phyloP scores from a whole-genome alignment of 768 basidiomycete genomes.

The Dendrothele bispora region DNA sequence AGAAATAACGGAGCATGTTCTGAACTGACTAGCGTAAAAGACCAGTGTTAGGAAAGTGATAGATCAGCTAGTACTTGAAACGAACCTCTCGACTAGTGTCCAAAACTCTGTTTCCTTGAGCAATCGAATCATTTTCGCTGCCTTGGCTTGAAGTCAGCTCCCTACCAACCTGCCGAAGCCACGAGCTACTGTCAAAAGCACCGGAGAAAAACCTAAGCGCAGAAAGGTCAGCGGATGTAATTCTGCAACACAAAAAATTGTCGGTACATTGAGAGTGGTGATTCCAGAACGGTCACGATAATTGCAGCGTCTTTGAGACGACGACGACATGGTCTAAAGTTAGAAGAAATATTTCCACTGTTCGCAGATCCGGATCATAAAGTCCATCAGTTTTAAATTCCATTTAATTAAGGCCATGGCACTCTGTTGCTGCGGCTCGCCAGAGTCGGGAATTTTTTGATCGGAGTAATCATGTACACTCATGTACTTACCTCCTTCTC shows the following conservation, averaged over 20 bases:
- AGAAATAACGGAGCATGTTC: too few species aligned
- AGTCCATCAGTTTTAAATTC: too few species aligned
- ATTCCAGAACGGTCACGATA: conserved; percentile 13
- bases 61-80: conserved; percentile 14
- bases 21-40: conserved; percentile 6
- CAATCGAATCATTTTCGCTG: not conserved
- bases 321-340: too few species aligned
- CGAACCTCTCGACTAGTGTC: not conserved
- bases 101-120: too few species aligned
- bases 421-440: too few species aligned
- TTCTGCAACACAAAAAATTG: not conserved
- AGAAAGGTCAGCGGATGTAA: not conserved
- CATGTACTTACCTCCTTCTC: too few species aligned
- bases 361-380: too few species aligned
- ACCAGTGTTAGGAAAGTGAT: conserved; percentile 18
- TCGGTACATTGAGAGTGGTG: conserved; percentile 15
- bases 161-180: conserved; percentile 17
- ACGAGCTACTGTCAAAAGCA: conserved; percentile 20
- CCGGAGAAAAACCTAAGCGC: conserved; percentile 18
- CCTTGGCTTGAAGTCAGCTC: conserved; percentile 16
- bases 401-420: too few species aligned
- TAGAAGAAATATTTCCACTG: too few species aligned
- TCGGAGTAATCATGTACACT: too few species aligned
- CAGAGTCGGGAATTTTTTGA: too few species aligned
- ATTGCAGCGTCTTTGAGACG: conserved; percentile 9